Evolutionary conservation across 306 rosid species (phyloP).

Genomic region (Boehmeria nivea): DNA sequence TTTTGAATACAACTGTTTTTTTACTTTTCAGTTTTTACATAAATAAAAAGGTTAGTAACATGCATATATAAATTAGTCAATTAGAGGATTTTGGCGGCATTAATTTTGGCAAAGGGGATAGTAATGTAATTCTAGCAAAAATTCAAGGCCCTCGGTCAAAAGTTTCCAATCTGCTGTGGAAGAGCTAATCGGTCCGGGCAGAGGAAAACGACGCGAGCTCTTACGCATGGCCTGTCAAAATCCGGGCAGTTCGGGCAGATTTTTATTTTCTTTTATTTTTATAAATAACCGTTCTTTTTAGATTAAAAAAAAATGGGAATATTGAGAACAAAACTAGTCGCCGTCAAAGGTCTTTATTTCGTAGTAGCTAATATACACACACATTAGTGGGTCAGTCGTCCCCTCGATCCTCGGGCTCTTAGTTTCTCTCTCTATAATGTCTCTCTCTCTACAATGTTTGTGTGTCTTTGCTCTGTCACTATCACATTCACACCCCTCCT

Average conservation of each 20-base stretch:
- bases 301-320: background rate
- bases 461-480: conserved; percentile 18
- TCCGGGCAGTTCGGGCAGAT: conserved; percentile 46
- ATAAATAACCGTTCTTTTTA: background rate
- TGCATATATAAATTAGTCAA: too few species aligned
- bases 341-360: conserved; percentile 27
- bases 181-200: conserved; percentile 21
- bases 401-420: conserved; percentile 43
- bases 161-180: too few species aligned
- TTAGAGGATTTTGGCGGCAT: too few species aligned
- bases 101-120: too few species aligned
- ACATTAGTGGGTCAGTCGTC: conserved; percentile 30
- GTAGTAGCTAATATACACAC: too few species aligned
- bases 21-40: too few species aligned
- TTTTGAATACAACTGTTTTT: too few species aligned
- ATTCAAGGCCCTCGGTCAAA: too few species aligned
- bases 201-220: conserved; percentile 48
- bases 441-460: conserved; percentile 4
- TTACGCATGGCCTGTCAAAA: conserved; percentile 22
- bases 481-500: conserved; percentile 20
- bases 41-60: too few species aligned
- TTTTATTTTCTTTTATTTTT: background rate
- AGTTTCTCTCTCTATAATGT: background rate
- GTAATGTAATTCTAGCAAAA: too few species aligned
- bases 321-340: conserved; percentile 6